Evolutionary conservation across 768 basidiomycete species (phyloP), one percentile per base, ranked within the genome.

Genomic region (Mycena belliarum): DNA sequence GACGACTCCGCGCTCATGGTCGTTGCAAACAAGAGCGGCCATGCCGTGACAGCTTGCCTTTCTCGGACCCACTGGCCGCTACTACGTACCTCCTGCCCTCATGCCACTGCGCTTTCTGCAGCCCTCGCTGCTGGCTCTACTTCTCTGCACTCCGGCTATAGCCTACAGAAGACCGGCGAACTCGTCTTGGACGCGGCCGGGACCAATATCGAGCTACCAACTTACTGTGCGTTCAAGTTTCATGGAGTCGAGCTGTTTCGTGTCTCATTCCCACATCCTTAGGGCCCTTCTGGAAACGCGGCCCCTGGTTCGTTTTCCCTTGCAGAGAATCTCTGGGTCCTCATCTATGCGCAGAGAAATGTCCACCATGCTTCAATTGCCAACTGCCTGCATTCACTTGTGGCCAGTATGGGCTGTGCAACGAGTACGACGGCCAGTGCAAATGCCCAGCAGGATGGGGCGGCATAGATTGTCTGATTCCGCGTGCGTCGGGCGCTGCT

Each of bases 361-460:
- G 90, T 61, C 90, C 90, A 8, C 89, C 89, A 4, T 98, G 95
- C 73, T 99, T 99, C 79, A 98, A 99, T 72, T 99, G 96, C 71
- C 79, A 93, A 52, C 79, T 99, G 16, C 94, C 95, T 0, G 89
- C 84, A 0, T 98, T 95, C 72, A 88, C 81, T 0, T 99, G 96
- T 68, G 93, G 93, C 1, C 93, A 98, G 72, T 97, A 85, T 63
- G 95, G 94, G 25, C 76, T 86, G 42, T 99, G 97, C 74, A 88
- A 95, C 68, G 80, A 84, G 47, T 98, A 90, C 68, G 87, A 98
- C 68, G 97, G 97, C 2, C 94, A 97, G 66, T 99, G 97, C 75
- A 88, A 93, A 68, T 99, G 97, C 67, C 94, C 95, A 1, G 83
- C 93, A 40, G 97, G 97, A n/a, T 99, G 95, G 86, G 93, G 94